Evolutionary conservation across 2,329 filamentous ascomycete species (phyloP), one percentile per base, ranked within the genome.

Genomic region (Pseudohalonectria lignicola): DNA sequence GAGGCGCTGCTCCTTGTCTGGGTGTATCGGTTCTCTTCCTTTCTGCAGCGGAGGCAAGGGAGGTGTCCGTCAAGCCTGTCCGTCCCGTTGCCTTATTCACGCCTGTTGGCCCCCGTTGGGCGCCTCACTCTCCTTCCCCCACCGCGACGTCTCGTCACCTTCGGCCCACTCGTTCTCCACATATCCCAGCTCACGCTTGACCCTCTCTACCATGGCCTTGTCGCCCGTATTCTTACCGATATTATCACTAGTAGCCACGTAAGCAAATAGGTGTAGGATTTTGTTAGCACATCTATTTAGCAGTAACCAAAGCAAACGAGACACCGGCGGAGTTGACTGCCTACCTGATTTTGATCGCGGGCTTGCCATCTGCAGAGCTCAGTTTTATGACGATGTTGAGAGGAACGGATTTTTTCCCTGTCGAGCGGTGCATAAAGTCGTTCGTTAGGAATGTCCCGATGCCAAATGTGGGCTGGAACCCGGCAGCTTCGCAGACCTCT

Each of bases 311-410:
- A n/a, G 7, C 16, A 11, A 3, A 26, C 8, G 23, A 26, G 12
- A 26, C 12, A 12, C 12, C 8, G 12, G 7, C 8, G 23, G 23
- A 26, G 8, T 26, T 7, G 23, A 12, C 23, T 7, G 23, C 56
- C 54, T 53, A 68, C 65, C 59, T 95, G 48, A 98, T 85, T 67
- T 98, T 98, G 53, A 98, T 78, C 3, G 92, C 88, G 0, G 82
- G 76, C 34, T 79, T 75, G 5, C 88, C 88, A 12, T 69, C 76
- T 0, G 87, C 92, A 9, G 85, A 87, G 44, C 85, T 86, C 43
- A 98, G 72, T 64, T 98, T 98, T 63, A 98, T 95, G 48, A 98
- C 92, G 51, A 98, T 98, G 53, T 98, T 98, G 39, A 98, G 65
- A 0, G 92, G 92, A 13, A 79, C 76, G 1, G 88, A 95, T 61